phyloP scores from a whole-genome alignment of 352 stramenopile genomes.

The Phytophthora pisi region DNA sequence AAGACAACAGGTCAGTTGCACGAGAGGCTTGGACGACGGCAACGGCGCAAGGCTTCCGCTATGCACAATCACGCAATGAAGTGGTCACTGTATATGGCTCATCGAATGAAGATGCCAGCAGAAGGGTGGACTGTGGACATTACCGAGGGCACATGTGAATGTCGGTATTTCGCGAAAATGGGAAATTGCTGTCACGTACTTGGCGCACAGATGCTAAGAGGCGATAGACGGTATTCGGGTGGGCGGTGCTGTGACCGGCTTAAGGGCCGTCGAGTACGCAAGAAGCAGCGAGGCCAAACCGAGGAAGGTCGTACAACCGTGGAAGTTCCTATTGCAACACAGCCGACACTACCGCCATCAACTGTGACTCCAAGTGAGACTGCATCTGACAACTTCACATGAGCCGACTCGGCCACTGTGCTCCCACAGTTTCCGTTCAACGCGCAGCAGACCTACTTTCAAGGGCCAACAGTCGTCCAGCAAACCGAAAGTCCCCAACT shows the following conservation, averaged over 20 bases:
- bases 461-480: neutral
- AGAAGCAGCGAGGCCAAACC: neutral
- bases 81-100: conserved; percentile 1
- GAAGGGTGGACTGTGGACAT: neutral
- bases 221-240: neutral
- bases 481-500: neutral
- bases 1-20: conserved; percentile 1
- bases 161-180: neutral
- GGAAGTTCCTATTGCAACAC: neutral
- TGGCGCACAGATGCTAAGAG: neutral
- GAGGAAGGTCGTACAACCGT: neutral
- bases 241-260: neutral
- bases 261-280: neutral
- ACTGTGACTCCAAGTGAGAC: neutral
- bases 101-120: neutral
- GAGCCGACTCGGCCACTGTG: neutral
- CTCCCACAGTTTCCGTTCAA: neutral
- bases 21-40: neutral
- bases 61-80: neutral
- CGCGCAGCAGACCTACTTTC: neutral
- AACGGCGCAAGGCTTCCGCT: neutral
- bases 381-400: neutral
- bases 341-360: neutral
- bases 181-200: neutral
- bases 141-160: neutral